Conservation (phyloP, 192 early-diverging fungal species). For the Umbelopsis vinacea region DNA sequence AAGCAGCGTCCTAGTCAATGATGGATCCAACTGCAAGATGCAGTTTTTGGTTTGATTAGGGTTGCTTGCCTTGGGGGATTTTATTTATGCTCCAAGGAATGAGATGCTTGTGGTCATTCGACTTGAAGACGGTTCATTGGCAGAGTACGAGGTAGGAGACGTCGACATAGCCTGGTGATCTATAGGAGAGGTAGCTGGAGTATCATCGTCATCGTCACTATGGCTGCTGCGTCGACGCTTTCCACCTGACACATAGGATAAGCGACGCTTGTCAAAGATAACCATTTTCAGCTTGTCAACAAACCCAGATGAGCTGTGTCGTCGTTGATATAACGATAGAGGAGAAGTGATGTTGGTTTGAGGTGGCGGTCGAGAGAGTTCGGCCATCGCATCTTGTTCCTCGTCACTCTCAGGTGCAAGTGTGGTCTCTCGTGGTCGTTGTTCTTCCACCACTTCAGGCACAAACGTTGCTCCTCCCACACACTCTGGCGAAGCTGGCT, state of each 20-base stretch:
- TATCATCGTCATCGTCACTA: conserved; percentile 6
- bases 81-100: neutral
- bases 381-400: neutral
- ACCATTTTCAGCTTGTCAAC: conserved; percentile 14
- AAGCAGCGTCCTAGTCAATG: too few species aligned
- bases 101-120: neutral
- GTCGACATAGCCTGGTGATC: neutral
- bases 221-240: conserved; percentile 1
- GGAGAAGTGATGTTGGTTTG: neutral
- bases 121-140: neutral
- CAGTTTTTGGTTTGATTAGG: conserved; percentile 4
- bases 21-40: neutral
- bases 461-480: conserved; percentile 16
- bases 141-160: neutral
- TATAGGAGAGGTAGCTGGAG: neutral
- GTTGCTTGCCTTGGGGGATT: neutral
- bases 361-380: neutral
- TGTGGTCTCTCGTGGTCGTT: neutral
- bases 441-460: neutral
- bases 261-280: conserved; percentile 20
- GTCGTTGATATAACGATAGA: neutral
- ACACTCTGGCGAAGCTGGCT: neutral
- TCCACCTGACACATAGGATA: conserved; percentile 3
- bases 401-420: neutral
- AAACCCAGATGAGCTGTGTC: conserved; percentile 2